phyloP scores from a whole-genome alignment of 495 filamentous ascomycete species.

The Friedmanniomyces simplex region DNA sequence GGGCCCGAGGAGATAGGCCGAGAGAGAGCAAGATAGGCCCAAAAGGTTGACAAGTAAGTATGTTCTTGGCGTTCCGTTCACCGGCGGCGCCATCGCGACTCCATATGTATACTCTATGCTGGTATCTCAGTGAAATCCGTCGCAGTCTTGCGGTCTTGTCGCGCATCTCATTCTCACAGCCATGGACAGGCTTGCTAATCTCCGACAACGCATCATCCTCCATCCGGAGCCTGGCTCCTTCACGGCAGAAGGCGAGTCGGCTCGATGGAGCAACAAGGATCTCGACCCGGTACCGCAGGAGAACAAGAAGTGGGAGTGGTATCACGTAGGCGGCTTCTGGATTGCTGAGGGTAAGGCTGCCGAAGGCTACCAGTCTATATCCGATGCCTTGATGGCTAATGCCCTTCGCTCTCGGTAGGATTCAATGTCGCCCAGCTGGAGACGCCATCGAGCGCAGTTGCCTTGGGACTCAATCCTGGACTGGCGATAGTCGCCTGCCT shows the following conservation, averaged over 20 bases:
- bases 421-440: slow-evolving; percentile 15
- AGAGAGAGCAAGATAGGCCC: neutral
- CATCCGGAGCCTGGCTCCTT: slow-evolving; percentile 12
- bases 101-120: neutral
- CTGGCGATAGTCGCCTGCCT: slow-evolving; percentile 12
- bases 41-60: neutral
- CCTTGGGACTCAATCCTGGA: slow-evolving; percentile 13
- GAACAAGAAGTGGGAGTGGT: slow-evolving; percentile 19
- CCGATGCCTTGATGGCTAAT: no score
- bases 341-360: slow-evolving; percentile 7
- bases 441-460: slow-evolving; percentile 5
- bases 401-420: no score
- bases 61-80: neutral
- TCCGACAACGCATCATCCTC: slow-evolving; percentile 1
- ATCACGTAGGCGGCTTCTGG: slow-evolving; percentile 20
- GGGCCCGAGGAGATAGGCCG: neutral
- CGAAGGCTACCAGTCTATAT: no score
- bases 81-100: neutral
- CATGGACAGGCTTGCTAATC: neutral
- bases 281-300: slow-evolving; percentile 16
- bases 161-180: neutral
- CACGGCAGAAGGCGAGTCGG: slow-evolving; percentile 13
- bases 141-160: no score
- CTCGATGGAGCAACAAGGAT: slow-evolving; percentile 9
- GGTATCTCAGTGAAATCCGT: neutral